phyloP scores from a whole-genome alignment of 129 eudicot species.

The Arctium lappa region DNA sequence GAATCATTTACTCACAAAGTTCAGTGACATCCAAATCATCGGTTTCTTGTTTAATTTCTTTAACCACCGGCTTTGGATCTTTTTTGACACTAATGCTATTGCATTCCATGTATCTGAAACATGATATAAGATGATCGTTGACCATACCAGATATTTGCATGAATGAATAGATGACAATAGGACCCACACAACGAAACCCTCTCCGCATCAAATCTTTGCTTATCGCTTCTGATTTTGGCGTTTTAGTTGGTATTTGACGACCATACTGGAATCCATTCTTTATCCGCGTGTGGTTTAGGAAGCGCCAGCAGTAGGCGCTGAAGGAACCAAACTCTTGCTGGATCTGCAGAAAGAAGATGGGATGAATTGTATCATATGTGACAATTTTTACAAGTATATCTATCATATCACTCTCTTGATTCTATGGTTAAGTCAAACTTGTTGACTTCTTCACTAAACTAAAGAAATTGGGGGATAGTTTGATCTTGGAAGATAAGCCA shows the following conservation, averaged over 20 bases:
- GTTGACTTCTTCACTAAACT: conserved; percentile 1
- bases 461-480: neutral
- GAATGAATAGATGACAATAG: conserved; percentile 72
- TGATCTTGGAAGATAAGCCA: neutral
- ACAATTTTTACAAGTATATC: neutral
- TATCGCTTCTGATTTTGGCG: conserved; percentile 75
- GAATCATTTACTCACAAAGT: conserved; percentile 14
- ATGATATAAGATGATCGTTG: conserved; percentile 72
- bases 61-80: conserved; percentile 8
- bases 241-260: conserved; percentile 72
- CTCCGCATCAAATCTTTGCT: conserved; percentile 79
- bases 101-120: conserved; percentile 75
- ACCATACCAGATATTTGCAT: conserved; percentile 87
- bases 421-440: conserved; percentile 3
- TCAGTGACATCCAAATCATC: conserved; percentile 6
- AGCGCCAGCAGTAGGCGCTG: conserved; percentile 61
- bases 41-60: conserved; percentile 20
- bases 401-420: neutral
- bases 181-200: conserved; percentile 82
- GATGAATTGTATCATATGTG: neutral
- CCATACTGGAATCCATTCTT: conserved; percentile 52
- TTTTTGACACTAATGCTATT: conserved; percentile 3
- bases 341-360: conserved; percentile 42
- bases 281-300: conserved; percentile 58
- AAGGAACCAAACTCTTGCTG: conserved; percentile 85